Percentiles rank a stretch among this genome's conserved stretches.
These are phyloP conservation scores for Avicennia marina DNA, from an alignment of 257 asterid species.

Conservation along the genomic window DNA sequence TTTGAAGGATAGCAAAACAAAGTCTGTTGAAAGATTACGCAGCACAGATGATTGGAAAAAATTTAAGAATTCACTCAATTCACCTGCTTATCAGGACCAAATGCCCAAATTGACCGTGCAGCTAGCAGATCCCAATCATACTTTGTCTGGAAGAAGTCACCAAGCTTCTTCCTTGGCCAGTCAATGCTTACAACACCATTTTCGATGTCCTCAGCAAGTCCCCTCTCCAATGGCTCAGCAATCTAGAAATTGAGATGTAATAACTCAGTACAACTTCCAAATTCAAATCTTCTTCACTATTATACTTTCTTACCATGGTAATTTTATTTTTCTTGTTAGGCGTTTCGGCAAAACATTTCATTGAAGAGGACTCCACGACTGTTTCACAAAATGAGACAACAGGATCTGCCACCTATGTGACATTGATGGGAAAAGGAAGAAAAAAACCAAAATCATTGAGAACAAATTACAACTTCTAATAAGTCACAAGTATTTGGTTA, in stretches of 20 bases:
- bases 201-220: slow-evolving; percentile 97
- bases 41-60: slow-evolving; percentile 1
- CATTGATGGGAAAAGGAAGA: slow-evolving; percentile 1
- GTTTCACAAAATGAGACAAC: slow-evolving; percentile 98
- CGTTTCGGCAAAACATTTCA: slow-evolving; percentile 98
- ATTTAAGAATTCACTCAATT: neutral
- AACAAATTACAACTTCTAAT: neutral
- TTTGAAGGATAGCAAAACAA: neutral
- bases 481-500: too few relatives aligned
- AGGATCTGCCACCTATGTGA: slow-evolving; percentile 89
- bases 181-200: slow-evolving; percentile 85
- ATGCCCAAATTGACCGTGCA: slow-evolving; percentile 98
- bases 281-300: neutral
- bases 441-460: slow-evolving; percentile 11
- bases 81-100: slow-evolving; percentile 98
- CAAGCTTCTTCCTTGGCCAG: slow-evolving; percentile 88
- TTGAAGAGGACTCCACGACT: slow-evolving; percentile 93
- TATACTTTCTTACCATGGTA: slow-evolving; percentile 68
- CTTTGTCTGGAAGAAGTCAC: slow-evolving; percentile 85
- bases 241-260: slow-evolving; percentile 40
- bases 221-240: slow-evolving; percentile 97
- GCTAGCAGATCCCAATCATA: slow-evolving; percentile 99
- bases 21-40: neutral
- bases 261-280: slow-evolving; percentile 11
- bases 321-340: slow-evolving; percentile 96